Base-by-base conservation (phyloP, 306 rosid genomes). In the Lathyrus oleraceus region DNA sequence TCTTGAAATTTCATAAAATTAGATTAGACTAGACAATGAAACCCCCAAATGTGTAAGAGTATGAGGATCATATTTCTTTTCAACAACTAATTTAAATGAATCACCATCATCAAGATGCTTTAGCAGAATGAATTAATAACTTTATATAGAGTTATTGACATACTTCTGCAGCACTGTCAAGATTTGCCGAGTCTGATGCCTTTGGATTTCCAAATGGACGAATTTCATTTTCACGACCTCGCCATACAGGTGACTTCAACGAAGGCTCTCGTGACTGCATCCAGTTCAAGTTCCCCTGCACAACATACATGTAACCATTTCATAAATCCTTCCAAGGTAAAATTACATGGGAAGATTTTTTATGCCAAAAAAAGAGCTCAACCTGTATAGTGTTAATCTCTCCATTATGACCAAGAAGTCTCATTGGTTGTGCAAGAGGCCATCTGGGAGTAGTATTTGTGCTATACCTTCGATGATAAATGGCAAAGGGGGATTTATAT, bases 351-450 rank as follows among this genome's bases (percentile, higher is more conserved):
- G 54, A 21, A 63, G 17, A 27, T 63, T 80, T 61, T 19, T 25
- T 58, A 65, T 64, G 72, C 49, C 71, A 75, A 58, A 80, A 30
- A 67, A 25, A 65, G 58, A 80, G 8, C 63, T 43, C 70, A 77
- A 94, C 98, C 98, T 94, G 98, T 78, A 94, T 83, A 66, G 98
- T 94, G 78, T 94, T 94, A 69, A 94, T 94, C 85, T 94, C 98
- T 87, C 97, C 98, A 38, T 94, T 94, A 56, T 94, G 98, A 74
- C 98, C 98, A 73, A 94, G 95, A 78, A 94, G 84, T 81, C 98
- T 87, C 98, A 94, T 94, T 75, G 98, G 98, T 79, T 94, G 98
- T 21, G 98, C 98, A 78, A 94, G 98, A 78, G 98, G 98, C 98
- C 98, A 94, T 75, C 96, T 86, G 45, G 98, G 98, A 84, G 88